Percentiles rank a stretch among this genome's conserved stretches.
Conservation (phyloP, 495 filamentous ascomycete species). For the Xylaria castorea region DNA sequence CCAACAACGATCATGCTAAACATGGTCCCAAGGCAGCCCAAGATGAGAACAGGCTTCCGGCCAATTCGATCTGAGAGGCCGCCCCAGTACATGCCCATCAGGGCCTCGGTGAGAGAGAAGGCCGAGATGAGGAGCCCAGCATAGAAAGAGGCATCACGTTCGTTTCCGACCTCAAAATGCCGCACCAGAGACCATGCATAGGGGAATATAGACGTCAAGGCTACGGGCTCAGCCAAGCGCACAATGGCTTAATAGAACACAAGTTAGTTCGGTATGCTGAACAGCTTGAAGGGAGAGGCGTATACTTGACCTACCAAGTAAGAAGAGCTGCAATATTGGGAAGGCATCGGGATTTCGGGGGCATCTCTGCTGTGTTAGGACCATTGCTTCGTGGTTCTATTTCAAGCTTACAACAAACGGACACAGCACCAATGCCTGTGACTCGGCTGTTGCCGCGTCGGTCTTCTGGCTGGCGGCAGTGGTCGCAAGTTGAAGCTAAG, state of each 20-base stretch:
- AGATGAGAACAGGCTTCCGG: constrained; percentile 80
- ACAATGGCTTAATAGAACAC: constrained; percentile 43
- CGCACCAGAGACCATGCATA: constrained; percentile 87
- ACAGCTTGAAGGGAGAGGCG: background rate
- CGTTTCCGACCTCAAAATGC: constrained; percentile 71
- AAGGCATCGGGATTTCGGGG: constrained; percentile 67
- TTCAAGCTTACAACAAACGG: constrained; percentile 42
- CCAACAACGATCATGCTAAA: constrained; percentile 81
- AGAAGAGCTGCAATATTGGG: constrained; percentile 76
- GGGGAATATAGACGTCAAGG: constrained; percentile 84
- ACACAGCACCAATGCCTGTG: constrained; percentile 32
- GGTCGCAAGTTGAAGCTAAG: background rate
- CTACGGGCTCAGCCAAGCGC: constrained; percentile 87
- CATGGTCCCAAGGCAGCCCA: constrained; percentile 82
- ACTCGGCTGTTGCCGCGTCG: constrained; percentile 17
- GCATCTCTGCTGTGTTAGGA: constrained; percentile 48
- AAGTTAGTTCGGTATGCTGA: background rate
- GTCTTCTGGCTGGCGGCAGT: background rate
- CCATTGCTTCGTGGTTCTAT: constrained; percentile 49
- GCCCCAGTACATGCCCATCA: constrained; percentile 88
- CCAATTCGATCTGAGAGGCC: constrained; percentile 79
- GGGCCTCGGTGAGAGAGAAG: constrained; percentile 79
- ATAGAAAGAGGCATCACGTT: constrained; percentile 77
- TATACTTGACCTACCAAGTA: constrained; percentile 64
- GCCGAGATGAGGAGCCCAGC: constrained; percentile 86